A percentile compares a stretch with the other conserved stretches of the same genome.
phyloP scores from a whole-genome alignment of 768 basidiomycete genomes.

The Phaeotremella skinneri region DNA sequence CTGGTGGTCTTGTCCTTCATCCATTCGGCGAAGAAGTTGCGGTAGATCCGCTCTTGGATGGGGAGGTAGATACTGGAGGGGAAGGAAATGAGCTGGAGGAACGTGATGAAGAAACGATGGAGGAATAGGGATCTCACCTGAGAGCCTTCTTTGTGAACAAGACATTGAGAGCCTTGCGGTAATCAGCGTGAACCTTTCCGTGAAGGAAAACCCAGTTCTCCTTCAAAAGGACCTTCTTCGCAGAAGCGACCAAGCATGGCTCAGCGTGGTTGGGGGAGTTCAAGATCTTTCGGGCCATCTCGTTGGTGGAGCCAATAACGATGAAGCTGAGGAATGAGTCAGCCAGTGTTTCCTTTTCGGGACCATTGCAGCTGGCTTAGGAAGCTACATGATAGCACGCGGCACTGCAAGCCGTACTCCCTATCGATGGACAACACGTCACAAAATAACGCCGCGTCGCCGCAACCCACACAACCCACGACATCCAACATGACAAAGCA shows the following conservation, averaged over 20 bases:
- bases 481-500: background rate
- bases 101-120: background rate
- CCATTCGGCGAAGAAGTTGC: constrained; percentile 74
- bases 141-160: constrained; percentile 94
- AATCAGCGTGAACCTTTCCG: constrained; percentile 89
- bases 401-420: too few species aligned
- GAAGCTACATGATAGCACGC: too few species aligned
- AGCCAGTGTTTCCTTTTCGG: too few species aligned
- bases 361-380: too few species aligned
- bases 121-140: constrained; percentile 57
- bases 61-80: constrained; percentile 68
- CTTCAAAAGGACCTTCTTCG: constrained; percentile 75
- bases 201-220: constrained; percentile 99
- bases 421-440: too few species aligned
- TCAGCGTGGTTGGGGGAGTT: constrained; percentile 91
- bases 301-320: constrained; percentile 93
- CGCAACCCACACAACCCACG: too few species aligned
- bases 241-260: constrained; percentile 89
- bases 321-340: constrained; percentile 70
- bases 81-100: background rate
- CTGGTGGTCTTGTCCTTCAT: constrained; percentile 58
- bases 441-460: background rate
- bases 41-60: constrained; percentile 78
- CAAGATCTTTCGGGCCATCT: constrained; percentile 89
- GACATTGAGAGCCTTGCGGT: constrained; percentile 81